Evolutionary conservation across 2,329 filamentous ascomycete species (phyloP), one percentile per base, ranked within the genome.

Genomic region (Aotearoamyces nothofagi): DNA sequence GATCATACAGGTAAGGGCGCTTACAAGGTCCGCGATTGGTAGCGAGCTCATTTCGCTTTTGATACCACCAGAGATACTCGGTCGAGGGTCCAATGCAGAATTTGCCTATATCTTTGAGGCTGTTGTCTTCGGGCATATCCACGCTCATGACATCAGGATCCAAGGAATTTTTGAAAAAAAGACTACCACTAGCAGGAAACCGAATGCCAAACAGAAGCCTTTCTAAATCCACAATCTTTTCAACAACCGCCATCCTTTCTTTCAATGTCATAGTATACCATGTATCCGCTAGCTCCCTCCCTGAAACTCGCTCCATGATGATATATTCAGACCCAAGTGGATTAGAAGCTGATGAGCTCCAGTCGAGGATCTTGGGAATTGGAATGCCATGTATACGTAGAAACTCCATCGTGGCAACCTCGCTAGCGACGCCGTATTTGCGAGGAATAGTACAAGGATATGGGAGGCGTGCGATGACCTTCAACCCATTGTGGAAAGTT

Each of bases 341-440:
- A 33, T 51, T 53, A 8, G n/a, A n/a, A n/a, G 40, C 32, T 33
- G 57, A 45, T 33, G 55, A 41, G 39, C 41, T 54, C 55, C 55
- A 61, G 36, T 55, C 55, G 5, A 59, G 40, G 20, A 61, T 50
- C 30, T 38, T 45, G 11, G 55, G 57, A 22, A 60, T 51, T 15
- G 57, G 56, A 20, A 61, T 47, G 24, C 30, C 12, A n/a, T 36
- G 17, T 17, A 33, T n/a, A n/a, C n/a, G n/a, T n/a, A n/a, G n/a
- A 34, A 54, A 60, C 26, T 41, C 40, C 26, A 61, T 53, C 1
- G 56, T 61, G 15, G 59, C 57, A 37, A 61, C 55, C 40, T 61
- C 54, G 14, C 56, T 60, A 32, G 42, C 45, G 4, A 53, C 59
- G 1, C 44, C 48, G 11, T 56, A 40, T 24, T 39, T 44, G 22